A percentile compares a stretch with the other conserved stretches of the same genome.
These are phyloP conservation scores for Cystofilobasidium ferigula DNA, from an alignment of 768 basidiomycete species.

Conservation along the genomic window DNA sequence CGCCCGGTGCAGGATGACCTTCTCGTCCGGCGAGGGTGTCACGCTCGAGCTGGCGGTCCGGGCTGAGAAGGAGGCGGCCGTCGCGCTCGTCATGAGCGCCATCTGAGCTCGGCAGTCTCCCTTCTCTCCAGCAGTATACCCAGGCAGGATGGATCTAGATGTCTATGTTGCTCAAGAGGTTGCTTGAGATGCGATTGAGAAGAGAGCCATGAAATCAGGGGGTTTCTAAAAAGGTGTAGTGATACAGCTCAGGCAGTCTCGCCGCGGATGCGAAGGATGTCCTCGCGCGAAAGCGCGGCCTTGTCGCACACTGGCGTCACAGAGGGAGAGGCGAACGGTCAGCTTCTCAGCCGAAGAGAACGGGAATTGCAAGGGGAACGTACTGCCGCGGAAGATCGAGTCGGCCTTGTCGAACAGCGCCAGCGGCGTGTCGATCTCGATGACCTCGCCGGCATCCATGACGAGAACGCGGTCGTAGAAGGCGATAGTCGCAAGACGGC, in stretches of 20 bases:
- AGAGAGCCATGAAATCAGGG: no score
- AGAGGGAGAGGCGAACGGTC: no score
- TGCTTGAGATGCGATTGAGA: no score
- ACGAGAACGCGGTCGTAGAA: slow-evolving; percentile 17
- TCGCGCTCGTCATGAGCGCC: slow-evolving; percentile 76
- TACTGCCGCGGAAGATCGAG: slow-evolving; percentile 17
- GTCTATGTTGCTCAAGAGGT: no score
- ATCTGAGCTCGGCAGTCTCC: slow-evolving; percentile 42
- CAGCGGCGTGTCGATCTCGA: slow-evolving; percentile 17
- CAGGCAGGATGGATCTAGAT: neutral
- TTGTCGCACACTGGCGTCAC: no score
- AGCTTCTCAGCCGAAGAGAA: no score
- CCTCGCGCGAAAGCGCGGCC: no score
- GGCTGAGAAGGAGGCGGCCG: slow-evolving; percentile 78
- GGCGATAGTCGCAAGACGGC: slow-evolving; percentile 41
- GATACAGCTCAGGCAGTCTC: no score
- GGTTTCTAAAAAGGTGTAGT: no score
- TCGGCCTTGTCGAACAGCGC: slow-evolving; percentile 16
- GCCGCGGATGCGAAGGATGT: no score
- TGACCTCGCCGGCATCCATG: slow-evolving; percentile 19
- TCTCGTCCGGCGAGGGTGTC: slow-evolving; percentile 74
- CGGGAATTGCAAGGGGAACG: neutral
- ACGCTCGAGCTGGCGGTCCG: slow-evolving; percentile 83
- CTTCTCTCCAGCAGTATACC: neutral
- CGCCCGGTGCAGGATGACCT: slow-evolving; percentile 91